Evolutionary conservation across 257 asterid genomes (phyloP).

Genomic region (Euphrasia confusa): DNA sequence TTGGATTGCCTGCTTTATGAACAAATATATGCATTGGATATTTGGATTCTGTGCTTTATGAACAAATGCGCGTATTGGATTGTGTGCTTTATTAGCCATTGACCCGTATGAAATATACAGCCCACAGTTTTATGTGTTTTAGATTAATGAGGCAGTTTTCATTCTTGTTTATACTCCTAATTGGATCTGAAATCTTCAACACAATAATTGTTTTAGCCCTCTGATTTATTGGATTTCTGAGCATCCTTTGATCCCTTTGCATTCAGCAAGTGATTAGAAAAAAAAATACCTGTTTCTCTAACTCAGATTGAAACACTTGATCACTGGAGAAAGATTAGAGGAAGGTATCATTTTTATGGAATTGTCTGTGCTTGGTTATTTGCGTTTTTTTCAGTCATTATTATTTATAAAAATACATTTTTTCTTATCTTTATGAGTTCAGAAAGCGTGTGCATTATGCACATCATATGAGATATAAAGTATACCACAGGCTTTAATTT

Average conservation of each 20-base stretch:
- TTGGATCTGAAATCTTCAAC: constrained; percentile 10
- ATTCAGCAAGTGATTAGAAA: background rate
- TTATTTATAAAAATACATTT: background rate
- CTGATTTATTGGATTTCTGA: background rate
- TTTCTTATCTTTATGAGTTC: background rate
- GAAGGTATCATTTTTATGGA: constrained; percentile 8
- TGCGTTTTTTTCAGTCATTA: background rate
- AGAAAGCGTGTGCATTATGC: background rate
- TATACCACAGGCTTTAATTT: constrained; percentile 7
- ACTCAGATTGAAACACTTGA: constrained; percentile 3
- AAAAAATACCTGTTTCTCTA: background rate
- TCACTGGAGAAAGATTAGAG: constrained; percentile 12
- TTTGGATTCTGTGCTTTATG: too few species aligned
- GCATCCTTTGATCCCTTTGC: constrained; percentile 7
- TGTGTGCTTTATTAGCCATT: too few species aligned
- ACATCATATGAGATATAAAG: constrained; percentile 2
- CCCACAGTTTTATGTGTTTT: background rate
- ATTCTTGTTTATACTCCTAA: background rate
- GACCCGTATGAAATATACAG: background rate
- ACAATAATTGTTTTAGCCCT: background rate
- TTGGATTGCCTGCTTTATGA: constrained; percentile 3
- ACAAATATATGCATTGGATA: background rate
- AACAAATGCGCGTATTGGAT: too few species aligned
- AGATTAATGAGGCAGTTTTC: background rate
- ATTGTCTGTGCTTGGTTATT: background rate